Conservation (phyloP, 2,329 filamentous ascomycete species). For the Bipolaris victoriae region DNA sequence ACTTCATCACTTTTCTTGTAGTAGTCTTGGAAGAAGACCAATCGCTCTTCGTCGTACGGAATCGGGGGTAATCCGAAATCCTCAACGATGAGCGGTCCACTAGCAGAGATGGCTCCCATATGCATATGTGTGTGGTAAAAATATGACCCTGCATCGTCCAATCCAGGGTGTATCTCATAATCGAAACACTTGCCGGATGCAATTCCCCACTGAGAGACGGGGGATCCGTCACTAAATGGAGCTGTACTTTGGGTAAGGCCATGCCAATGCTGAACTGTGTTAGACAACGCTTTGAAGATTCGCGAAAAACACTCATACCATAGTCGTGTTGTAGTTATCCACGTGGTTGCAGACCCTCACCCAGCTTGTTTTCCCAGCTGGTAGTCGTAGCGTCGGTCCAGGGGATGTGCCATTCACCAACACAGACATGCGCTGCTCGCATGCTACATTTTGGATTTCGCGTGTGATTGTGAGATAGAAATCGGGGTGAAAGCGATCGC, state of each 20-base stretch:
- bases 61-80: slow-evolving; percentile 58
- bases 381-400: slow-evolving; percentile 57
- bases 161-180: slow-evolving; percentile 64
- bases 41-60: slow-evolving; percentile 66
- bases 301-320: slow-evolving; percentile 47
- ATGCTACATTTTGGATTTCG: slow-evolving; percentile 53
- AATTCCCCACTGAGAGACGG: slow-evolving; percentile 71
- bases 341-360: slow-evolving; percentile 67
- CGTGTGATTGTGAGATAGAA: slow-evolving; percentile 56
- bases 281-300: not conserved
- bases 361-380: slow-evolving; percentile 58
- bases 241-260: slow-evolving; percentile 65
- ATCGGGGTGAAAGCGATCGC: slow-evolving; percentile 49
- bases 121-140: slow-evolving; percentile 73
- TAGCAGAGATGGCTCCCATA: slow-evolving; percentile 65
- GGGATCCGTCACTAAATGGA: slow-evolving; percentile 69
- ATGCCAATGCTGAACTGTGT: slow-evolving; percentile 66
- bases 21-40: slow-evolving; percentile 63
- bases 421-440: slow-evolving; percentile 55
- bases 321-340: slow-evolving; percentile 61
- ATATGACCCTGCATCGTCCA: slow-evolving; percentile 66
- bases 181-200: slow-evolving; percentile 68
- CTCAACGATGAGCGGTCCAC: slow-evolving; percentile 66
- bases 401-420: slow-evolving; percentile 62
- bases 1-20: slow-evolving; percentile 61